Evolutionary conservation across 2,329 filamentous ascomycete species (phyloP), one percentile per base, ranked within the genome.

Genomic region (Fusarium pseudonygamai): DNA sequence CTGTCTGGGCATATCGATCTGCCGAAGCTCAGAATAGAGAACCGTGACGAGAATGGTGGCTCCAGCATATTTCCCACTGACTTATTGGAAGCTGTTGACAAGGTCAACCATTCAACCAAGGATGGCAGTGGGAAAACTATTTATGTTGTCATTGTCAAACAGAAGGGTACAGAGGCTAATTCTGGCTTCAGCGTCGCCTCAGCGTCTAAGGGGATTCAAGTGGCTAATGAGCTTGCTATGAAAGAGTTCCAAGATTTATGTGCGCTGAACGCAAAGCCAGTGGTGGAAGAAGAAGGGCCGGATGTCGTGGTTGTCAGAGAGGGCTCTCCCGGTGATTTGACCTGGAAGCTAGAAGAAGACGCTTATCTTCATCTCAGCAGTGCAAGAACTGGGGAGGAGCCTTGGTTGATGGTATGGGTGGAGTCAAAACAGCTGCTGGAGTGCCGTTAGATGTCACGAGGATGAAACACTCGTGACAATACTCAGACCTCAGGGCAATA

Each of bases 201-300:
- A 30, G 56, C 56, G 1, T 14, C 43, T 3, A 49, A 59, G 24
- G 43, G 43, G 56, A 11, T 37, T 32, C 56, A 36, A 47, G 16
- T 52, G 56, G 56, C 56, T 37, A 59, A 59, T 39, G 43, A 59
- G 43, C 56, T 59, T 59, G 24, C 56, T 59, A 52, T 59, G 43
- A 59, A 30, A 22, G 22, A 36, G 12, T 59, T 59, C 9, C 36
- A 26, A 36, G 6, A 39, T 2, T 3, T 24, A 6, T 52, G 26
- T 28, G 5, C 20, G 0, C 32, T 3, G 4, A 20, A 59, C 15
- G 37, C 22, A 14, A 59, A 39, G 32, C 56, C 45, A 28, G 56
- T 59, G 32, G 56, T 52, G 2, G 43, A 59, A 4, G 26, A 28
- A 20, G 42, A 59, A 18, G 42, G 37, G 16, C 56, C 56, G 9